Percentiles rank a stretch among this genome's conserved stretches.
phyloP scores from a whole-genome alignment of 129 eudicot species.

The Ambrosia artemisiifolia region DNA sequence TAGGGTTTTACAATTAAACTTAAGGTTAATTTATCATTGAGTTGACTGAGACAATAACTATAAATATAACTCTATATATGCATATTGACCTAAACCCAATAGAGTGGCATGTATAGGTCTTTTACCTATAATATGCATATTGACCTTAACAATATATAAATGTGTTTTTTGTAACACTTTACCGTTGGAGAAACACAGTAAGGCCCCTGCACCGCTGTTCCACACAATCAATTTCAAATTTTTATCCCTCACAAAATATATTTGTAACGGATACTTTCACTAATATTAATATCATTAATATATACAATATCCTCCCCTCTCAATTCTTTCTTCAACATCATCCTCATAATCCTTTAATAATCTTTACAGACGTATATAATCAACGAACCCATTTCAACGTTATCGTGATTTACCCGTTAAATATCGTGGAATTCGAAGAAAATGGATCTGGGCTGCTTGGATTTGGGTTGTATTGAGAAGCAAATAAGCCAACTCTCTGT shows the following conservation, averaged over 20 bases:
- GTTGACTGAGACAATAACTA: no score
- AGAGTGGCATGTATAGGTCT: no score
- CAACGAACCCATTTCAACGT: neutral
- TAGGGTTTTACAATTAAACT: no score
- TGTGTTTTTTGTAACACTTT: no score
- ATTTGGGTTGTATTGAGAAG: conserved; percentile 75
- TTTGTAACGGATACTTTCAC: conserved; percentile 49
- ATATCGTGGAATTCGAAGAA: neutral
- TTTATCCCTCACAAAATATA: conserved; percentile 13
- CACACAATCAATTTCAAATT: conserved; percentile 16
- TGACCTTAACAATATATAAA: no score
- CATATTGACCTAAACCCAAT: no score
- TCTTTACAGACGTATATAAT: neutral
- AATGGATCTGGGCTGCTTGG: conserved; percentile 85
- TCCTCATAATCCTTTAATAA: conserved; percentile 4
- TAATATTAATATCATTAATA: neutral
- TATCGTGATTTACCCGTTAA: neutral
- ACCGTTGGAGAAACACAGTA: conserved; percentile 22
- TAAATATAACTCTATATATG: no score
- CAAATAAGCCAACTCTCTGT: conserved; percentile 32
- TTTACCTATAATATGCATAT: no score
- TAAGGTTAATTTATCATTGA: no score
- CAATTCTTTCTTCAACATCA: conserved; percentile 12
- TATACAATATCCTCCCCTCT: neutral
- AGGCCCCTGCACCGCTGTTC: conserved; percentile 27